Base-by-base conservation (phyloP, 2,329 filamentous ascomycete species). In the Tetracladium maxilliforme region DNA sequence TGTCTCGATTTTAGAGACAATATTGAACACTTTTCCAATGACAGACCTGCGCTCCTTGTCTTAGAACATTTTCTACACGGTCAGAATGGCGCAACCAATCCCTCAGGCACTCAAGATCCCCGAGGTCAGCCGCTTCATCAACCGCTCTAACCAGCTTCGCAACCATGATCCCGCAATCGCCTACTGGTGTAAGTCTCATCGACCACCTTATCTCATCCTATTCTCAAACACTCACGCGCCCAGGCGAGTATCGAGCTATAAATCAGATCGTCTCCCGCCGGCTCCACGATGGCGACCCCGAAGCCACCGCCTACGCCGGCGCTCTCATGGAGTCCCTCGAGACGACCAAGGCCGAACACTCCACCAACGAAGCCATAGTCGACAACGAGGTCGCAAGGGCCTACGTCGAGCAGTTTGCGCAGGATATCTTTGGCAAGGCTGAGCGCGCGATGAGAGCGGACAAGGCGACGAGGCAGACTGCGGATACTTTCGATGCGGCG, bases 331-430 rank as follows among this genome's bases (percentile, higher is more conserved):
- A 95, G 52, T 84, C 79, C 54, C 64, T 98, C 37, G 90, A 98
- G 52, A 58, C 77, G 64, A 75, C 70, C 34, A 90, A 90, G 57
- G 57, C 57, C 8, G 68, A 79, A 29, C 72, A 87, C 42, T 61
- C 72, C 7, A 63, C 68, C 23, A 81, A 95, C 42, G 82, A 92
- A 44, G 79, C 84, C 10, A 74, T 95, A 27, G 62, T 70, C 6
- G 87, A 95, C 49, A 86, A 94, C 39, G 58, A 74, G 2, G 82
- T 79, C 4, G 87, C 83, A 2, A 82, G 86, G 50, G 84, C 83
- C 27, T 93, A 93, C 41, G 76, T 95, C 23, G 86, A 95, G 50
- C 79, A 93, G 46, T 98, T 98, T 48, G 87, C 78, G 1, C 61
- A 87, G 35, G 80, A 93, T 42, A 86, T 84, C 1, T 86, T 98